Base-by-base conservation (phyloP, 1,284 basidiomycete species). In the Cerioporus squamosus region DNA sequence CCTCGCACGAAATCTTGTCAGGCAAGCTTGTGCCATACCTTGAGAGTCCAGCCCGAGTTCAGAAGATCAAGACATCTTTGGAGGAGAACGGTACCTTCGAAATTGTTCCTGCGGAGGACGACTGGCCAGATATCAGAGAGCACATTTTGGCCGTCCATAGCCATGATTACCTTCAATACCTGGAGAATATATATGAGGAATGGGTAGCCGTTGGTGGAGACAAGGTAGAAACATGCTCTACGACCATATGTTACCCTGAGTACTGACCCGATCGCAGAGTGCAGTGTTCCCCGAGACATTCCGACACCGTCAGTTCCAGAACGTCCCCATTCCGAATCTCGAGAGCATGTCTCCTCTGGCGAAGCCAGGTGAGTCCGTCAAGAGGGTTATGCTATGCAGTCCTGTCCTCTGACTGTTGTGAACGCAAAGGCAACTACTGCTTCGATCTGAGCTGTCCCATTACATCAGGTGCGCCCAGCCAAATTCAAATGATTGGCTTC, bases 361-460 rank as follows among this genome's bases (percentile, higher is more conserved):
- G 20, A 70, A 68, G 68, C 70, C 72, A 52, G 74, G 72, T 71
- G 10, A 53, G 70, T 50, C 17, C 10, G 8, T 31, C 20, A 7
- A 14, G 15, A 33, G 2, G 36, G 9, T n/a, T 36, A 15, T 39
- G 36, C 18, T 23, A n/a, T 3, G 12, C 22, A 39, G 10, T 23
- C 20, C 15, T 5, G 23, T 20, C 9, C 26, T 29, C 26, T 42
- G 12, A 40, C 39, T n/a, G 14, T 29, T 26, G 18, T n/a, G n/a
- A 40, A 24, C 23, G 14, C 17, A 2, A n/a, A 75, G 76, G 75
- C 6, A 63, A 69, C 44, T 74, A 73, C 61, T 75, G 70, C 40
- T 77, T 76, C 61, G 75, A 77, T 61, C 64, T 76, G 24, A 74
- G 73, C 29, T 70, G 68, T 50, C 73, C 74, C 2, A 73, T 77